These are phyloP conservation scores for Tetrapisispora pingtungensis DNA, from an alignment of 805 yeast genomes.

Conservation along the genomic window DNA sequence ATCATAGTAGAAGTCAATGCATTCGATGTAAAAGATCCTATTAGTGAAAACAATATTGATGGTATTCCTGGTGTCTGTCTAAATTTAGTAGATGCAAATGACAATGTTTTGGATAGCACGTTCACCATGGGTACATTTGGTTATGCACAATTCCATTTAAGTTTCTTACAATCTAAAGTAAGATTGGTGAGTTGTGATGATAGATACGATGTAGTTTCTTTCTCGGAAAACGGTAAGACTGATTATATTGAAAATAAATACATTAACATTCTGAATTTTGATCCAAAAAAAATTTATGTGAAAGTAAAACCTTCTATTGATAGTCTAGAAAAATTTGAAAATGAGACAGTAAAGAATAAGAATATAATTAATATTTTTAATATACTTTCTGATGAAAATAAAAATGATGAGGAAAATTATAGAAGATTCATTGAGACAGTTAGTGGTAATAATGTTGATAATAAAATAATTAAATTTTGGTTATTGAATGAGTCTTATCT, in stretches of 20 bases:
- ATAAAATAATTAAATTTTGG: conserved; percentile 60
- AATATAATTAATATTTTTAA: conserved; percentile 16
- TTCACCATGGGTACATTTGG: conserved; percentile 73
- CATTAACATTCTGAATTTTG: conserved; percentile 10
- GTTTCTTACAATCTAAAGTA: conserved; percentile 5
- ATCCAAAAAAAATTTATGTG: conserved; percentile 16
- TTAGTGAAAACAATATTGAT: conserved; percentile 20
- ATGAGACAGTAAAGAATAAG: not conserved
- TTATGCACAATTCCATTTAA: conserved; percentile 53
- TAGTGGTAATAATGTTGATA: conserved; percentile 2
- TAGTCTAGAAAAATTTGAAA: not conserved
- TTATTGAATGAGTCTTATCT: conserved; percentile 60
- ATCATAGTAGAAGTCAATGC: conserved; percentile 67
- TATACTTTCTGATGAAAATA: conserved; percentile 6
- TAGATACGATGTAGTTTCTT: conserved; percentile 14
- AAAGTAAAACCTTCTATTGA: conserved; percentile 6
- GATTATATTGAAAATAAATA: conserved; percentile 14
- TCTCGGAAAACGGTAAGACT: conserved; percentile 17
- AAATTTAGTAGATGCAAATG: conserved; percentile 29
- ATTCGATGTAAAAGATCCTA: conserved; percentile 29
- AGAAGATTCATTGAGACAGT: conserved; percentile 10
- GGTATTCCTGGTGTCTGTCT: conserved; percentile 43
- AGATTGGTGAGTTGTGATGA: conserved; percentile 15
- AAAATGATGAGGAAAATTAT: conserved; percentile 6
- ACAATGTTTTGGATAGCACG: conserved; percentile 39